A percentile compares a stretch with the other conserved stretches of the same genome.
Conservation (phyloP, 345 rosid genomes). For the Dipteronia sinensis region DNA sequence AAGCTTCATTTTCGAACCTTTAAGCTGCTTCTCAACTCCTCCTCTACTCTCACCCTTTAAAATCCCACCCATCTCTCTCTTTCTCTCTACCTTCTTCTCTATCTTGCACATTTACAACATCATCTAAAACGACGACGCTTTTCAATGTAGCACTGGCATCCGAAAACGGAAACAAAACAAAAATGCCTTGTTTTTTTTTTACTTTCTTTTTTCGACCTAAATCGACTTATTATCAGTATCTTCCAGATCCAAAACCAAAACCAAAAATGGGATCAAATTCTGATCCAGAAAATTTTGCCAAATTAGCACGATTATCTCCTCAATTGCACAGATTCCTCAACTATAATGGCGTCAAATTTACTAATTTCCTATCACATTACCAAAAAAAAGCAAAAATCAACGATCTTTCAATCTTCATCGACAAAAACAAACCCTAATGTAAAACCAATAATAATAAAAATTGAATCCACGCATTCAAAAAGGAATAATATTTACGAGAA, state of each 20-base stretch:
- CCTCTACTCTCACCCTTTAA: slow-evolving; percentile 47
- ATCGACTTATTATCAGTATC: slow-evolving; percentile 12
- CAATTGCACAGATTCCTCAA: neutral
- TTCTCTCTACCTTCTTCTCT: slow-evolving; percentile 35
- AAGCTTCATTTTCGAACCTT: slow-evolving; percentile 67
- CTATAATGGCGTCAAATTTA: neutral
- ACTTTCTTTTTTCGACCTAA: neutral
- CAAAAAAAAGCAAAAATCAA: neutral
- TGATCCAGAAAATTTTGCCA: neutral
- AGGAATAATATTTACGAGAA: neutral
- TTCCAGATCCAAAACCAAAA: slow-evolving; percentile 32
- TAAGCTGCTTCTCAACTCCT: slow-evolving; percentile 32
- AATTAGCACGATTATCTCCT: neutral
- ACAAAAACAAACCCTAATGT: neutral
- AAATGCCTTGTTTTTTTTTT: too few relatives aligned
- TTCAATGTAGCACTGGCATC: slow-evolving; percentile 34
- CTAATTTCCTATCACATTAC: slow-evolving; percentile 23
- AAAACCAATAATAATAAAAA: neutral
- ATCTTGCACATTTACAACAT: slow-evolving; percentile 47
- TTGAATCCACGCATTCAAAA: neutral
- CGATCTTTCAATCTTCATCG: slow-evolving; percentile 2
- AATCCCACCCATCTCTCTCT: slow-evolving; percentile 45
- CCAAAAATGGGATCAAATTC: slow-evolving; percentile 14
- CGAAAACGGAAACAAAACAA: neutral
- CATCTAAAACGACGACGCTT: slow-evolving; percentile 4